phyloP scores from a whole-genome alignment of 2,329 filamentous ascomycete species.

The Aspergillus fructus region DNA sequence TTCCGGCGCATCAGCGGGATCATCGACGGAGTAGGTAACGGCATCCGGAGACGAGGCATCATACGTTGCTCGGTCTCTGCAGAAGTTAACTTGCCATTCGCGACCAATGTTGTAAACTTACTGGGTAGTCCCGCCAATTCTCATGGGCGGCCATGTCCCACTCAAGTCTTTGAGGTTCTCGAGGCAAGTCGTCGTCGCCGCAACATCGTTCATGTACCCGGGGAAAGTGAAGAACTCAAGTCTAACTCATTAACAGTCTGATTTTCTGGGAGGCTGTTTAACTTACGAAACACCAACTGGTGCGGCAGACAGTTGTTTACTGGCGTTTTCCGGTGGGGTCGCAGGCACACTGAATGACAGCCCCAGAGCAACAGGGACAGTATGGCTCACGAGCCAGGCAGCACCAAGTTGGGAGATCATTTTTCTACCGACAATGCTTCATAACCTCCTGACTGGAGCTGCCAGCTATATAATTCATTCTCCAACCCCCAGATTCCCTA shows the following conservation, averaged over 20 bases:
- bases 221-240: constrained; percentile 60
- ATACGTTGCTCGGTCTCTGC: constrained; percentile 53
- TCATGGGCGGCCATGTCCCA: constrained; percentile 54
- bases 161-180: constrained; percentile 52
- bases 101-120: constrained; percentile 14
- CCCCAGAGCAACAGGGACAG: background rate
- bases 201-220: constrained; percentile 54
- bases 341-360: constrained; percentile 38
- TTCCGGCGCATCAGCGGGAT: constrained; percentile 49
- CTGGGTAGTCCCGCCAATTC: constrained; percentile 61
- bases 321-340: constrained; percentile 32
- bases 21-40: constrained; percentile 53
- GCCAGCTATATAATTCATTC: background rate
- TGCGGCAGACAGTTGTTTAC: constrained; percentile 37
- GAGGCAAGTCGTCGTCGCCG: constrained; percentile 52
- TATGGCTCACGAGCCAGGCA: background rate
- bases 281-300: constrained; percentile 45
- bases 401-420: background rate
- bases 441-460: too few relatives aligned
- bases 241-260: constrained; percentile 11
- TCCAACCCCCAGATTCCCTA: too few relatives aligned
- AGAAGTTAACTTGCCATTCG: background rate
- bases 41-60: constrained; percentile 46
- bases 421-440: background rate
- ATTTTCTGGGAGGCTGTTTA: too few relatives aligned